These are phyloP conservation scores for Fusarium succisae DNA, from an alignment of 2,329 filamentous ascomycete genomes.

Conservation along the genomic window DNA sequence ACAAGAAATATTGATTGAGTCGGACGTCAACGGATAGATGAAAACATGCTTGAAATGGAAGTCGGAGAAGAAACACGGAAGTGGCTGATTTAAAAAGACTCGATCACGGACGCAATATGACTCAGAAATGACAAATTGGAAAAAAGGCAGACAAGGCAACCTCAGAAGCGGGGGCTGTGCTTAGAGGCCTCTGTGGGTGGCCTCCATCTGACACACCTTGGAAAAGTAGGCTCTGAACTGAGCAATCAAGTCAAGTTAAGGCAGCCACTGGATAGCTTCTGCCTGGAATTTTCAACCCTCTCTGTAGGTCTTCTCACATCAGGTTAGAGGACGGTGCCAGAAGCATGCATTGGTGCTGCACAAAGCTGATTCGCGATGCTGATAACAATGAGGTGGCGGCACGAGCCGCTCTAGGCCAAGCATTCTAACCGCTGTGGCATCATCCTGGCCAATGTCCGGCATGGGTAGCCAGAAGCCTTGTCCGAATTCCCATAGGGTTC, in stretches of 20 bases:
- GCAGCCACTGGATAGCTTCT: background rate
- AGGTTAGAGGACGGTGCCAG: background rate
- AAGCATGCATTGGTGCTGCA: background rate
- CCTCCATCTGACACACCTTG: background rate
- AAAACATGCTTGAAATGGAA: background rate
- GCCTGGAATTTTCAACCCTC: background rate
- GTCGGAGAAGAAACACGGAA: background rate
- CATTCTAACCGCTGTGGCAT: background rate
- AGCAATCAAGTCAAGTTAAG: background rate
- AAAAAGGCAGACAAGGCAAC: background rate
- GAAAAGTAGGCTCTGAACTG: background rate
- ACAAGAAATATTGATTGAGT: background rate
- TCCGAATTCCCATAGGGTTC: accelerated
- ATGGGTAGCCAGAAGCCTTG: background rate
- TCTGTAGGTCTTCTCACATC: background rate
- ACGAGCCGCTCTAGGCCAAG: background rate
- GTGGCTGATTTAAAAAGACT: background rate
- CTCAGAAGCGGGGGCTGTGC: background rate
- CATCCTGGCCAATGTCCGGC: background rate
- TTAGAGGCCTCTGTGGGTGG: background rate
- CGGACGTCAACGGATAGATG: background rate
- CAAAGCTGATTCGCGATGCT: background rate
- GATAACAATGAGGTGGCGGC: background rate
- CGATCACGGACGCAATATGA: background rate
- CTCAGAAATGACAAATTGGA: background rate